Conservation (phyloP, 768 basidiomycete species). For the Nidularia sp. region DNA sequence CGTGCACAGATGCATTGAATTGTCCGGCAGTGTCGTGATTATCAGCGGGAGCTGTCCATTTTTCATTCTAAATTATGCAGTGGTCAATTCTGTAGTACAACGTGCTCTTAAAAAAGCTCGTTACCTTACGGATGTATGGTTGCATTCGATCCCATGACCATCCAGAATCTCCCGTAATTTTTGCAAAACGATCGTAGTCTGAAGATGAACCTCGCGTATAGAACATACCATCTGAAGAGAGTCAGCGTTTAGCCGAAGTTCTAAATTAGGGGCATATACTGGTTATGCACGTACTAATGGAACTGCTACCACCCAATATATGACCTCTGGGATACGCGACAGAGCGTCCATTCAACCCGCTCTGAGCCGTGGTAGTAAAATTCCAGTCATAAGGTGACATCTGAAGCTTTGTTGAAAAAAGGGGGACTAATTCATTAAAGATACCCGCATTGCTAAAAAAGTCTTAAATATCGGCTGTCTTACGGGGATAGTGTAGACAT, state of each 20-base stretch:
- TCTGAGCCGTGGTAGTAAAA: constrained; percentile 23
- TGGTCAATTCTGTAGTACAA: background rate
- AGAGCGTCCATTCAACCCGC: constrained; percentile 17
- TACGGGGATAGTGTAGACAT: constrained; percentile 21
- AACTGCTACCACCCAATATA: constrained; percentile 19
- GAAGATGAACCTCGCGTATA: constrained; percentile 22
- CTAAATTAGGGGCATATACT: too few relatives aligned
- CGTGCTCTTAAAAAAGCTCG: background rate
- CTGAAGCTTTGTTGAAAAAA: background rate
- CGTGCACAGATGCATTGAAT: constrained; percentile 32
- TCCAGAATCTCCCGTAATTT: constrained; percentile 20
- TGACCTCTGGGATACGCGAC: constrained; percentile 24
- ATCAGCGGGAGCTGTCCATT: constrained; percentile 27
- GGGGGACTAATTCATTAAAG: background rate
- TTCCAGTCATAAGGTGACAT: constrained; percentile 29
- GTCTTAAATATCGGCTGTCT: constrained; percentile 1
- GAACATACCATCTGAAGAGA: constrained; percentile 11
- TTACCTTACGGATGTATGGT: constrained; percentile 20
- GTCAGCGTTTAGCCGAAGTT: background rate
- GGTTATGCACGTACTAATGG: background rate
- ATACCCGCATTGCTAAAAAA: background rate
- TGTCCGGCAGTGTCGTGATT: constrained; percentile 30
- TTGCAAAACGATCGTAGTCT: constrained; percentile 23
- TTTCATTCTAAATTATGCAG: constrained; percentile 12
- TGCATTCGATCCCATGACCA: constrained; percentile 25